These are phyloP conservation scores for Pythium plurisporium DNA, from an alignment of 352 stramenopile species.

Conservation along the genomic window DNA sequence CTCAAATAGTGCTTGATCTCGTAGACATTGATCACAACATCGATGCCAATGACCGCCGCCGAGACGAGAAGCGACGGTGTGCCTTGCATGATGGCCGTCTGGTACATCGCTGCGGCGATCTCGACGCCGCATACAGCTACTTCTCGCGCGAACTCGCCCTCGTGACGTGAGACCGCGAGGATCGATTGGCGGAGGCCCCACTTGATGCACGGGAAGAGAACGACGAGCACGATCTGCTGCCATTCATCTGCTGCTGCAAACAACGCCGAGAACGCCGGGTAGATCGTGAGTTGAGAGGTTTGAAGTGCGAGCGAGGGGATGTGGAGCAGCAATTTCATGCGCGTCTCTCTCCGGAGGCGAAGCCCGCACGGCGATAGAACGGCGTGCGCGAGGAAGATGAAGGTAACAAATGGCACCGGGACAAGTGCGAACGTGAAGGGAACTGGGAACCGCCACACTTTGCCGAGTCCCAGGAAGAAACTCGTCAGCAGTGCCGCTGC, in stretches of 20 bases:
- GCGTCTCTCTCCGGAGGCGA: neutral
- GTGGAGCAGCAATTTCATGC: neutral
- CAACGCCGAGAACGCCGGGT: neutral
- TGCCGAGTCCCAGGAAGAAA: neutral
- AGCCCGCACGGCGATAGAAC: no score
- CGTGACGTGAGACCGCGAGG: neutral
- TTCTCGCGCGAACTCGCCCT: neutral
- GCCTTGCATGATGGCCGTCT: neutral
- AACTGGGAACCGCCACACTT: neutral
- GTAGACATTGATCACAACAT: neutral
- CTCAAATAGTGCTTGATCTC: neutral
- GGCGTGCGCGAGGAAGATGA: neutral
- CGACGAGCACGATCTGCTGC: neutral
- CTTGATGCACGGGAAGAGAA: neutral
- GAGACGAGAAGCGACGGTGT: neutral
- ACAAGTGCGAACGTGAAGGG: neutral
- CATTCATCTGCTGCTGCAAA: neutral
- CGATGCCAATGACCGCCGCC: neutral
- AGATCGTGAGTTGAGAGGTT: neutral
- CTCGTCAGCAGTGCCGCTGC: neutral
- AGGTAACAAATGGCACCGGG: neutral
- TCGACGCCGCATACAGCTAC: neutral
- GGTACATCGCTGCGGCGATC: neutral
- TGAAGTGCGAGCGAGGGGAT: neutral
- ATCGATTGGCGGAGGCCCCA: neutral